Conservation (phyloP, 306 rosid genomes). For the Lablab purpureus region DNA sequence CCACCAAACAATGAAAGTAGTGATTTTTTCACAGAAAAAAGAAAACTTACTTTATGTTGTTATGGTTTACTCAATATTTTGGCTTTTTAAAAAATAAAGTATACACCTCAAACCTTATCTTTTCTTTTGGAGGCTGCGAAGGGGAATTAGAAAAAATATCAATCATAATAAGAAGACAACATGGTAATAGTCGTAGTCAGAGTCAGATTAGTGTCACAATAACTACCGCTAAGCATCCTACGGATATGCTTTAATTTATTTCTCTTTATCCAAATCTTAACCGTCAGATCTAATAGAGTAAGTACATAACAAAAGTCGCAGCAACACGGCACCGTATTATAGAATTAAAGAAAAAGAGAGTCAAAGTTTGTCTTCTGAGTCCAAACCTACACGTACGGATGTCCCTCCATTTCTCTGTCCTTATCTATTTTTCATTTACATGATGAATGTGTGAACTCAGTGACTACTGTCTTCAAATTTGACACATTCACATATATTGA, state of each 20-base stretch:
- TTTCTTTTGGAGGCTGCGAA: background rate
- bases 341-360: background rate
- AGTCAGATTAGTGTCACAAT: background rate
- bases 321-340: constrained; percentile 3
- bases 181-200: background rate
- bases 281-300: constrained; percentile 15
- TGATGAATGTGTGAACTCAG: too few species aligned
- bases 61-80: background rate
- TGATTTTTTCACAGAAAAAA: too few species aligned
- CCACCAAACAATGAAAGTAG: too few species aligned
- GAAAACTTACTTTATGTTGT: too few species aligned
- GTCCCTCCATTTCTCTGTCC: constrained; percentile 15
- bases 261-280: background rate
- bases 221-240: background rate
- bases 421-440: too few species aligned
- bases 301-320: constrained; percentile 6
- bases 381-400: constrained; percentile 36
- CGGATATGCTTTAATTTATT: background rate
- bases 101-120: background rate
- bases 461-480: too few species aligned
- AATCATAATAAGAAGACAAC: constrained; percentile 31
- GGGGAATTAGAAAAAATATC: constrained; percentile 5
- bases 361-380: background rate
- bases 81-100: background rate
- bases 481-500: too few species aligned